Conservation (phyloP, 345 rosid genomes). For the Camelina neglecta region DNA sequence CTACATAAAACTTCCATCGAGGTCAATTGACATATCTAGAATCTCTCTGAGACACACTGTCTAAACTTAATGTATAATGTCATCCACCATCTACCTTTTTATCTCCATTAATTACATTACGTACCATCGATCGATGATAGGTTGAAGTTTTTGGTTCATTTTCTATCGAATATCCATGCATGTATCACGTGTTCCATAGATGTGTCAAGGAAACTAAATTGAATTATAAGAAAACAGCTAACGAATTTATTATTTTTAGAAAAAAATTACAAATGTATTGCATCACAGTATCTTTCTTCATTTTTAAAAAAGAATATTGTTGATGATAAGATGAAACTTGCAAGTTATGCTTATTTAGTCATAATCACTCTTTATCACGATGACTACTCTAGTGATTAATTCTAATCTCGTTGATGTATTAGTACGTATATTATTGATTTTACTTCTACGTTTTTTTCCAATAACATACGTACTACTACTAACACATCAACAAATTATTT, state of each 20-base stretch:
- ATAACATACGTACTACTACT: too few relatives aligned
- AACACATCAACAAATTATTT: too few relatives aligned
- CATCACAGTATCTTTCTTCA: constrained; percentile 12
- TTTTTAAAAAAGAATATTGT: neutral
- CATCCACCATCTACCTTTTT: neutral
- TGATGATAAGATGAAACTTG: neutral
- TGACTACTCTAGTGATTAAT: neutral
- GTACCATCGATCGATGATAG: neutral
- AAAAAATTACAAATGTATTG: neutral
- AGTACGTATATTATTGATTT: too few relatives aligned
- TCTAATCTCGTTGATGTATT: neutral
- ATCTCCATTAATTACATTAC: neutral
- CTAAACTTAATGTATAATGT: neutral
- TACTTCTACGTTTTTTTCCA: too few relatives aligned
- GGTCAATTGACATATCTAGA: constrained; percentile 20
- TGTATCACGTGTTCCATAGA: constrained; percentile 13
- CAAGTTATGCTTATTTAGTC: neutral
- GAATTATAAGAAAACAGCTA: neutral
- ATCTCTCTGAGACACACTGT: neutral
- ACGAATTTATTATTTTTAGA: neutral
- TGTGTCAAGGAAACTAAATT: neutral
- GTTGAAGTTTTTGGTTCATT: neutral
- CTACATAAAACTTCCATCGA: constrained; percentile 6
- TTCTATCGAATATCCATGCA: neutral
- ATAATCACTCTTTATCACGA: neutral